Percentiles rank a stretch among this genome's conserved stretches.
These are phyloP conservation scores for Dactylella cylindrospora DNA, from an alignment of 2,329 filamentous ascomycete genomes.

Conservation along the genomic window DNA sequence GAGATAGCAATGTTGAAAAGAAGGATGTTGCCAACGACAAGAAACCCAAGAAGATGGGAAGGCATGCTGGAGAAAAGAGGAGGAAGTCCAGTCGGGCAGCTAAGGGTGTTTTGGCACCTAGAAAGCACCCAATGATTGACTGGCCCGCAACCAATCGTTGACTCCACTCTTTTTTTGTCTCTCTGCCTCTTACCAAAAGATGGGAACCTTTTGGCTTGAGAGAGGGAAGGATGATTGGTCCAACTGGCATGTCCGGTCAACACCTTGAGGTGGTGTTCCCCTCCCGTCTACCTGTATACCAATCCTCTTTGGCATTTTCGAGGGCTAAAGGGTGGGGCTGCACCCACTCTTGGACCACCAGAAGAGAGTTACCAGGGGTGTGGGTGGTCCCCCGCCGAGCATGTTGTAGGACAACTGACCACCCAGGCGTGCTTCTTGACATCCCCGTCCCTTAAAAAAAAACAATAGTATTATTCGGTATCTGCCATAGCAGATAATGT, in stretches of 20 bases:
- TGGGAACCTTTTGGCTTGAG: slow-evolving; percentile 38
- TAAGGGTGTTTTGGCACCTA: slow-evolving; percentile 25
- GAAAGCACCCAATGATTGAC: slow-evolving; percentile 37
- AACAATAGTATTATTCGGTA: no score
- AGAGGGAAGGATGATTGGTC: slow-evolving; percentile 26
- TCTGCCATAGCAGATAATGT: no score
- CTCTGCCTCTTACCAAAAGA: slow-evolving; percentile 40
- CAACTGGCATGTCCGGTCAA: slow-evolving; percentile 10
- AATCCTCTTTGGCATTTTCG: slow-evolving; percentile 28
- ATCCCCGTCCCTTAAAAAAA: no score
- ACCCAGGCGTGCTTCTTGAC: no score
- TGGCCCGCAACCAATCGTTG: slow-evolving; percentile 42
- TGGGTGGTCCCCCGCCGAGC: no score
- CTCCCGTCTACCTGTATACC: slow-evolving; percentile 27
- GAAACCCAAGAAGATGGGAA: slow-evolving; percentile 41
- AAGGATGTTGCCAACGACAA: slow-evolving; percentile 32
- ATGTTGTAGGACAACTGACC: no score
- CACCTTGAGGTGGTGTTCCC: no score
- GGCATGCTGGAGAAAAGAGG: slow-evolving; percentile 31
- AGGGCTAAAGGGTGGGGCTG: slow-evolving; percentile 35
- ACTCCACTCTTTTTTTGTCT: slow-evolving; percentile 36
- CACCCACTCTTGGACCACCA: slow-evolving; percentile 28
- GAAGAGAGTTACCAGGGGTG: slow-evolving; percentile 37
- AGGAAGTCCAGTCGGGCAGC: slow-evolving; percentile 26
- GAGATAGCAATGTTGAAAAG: slow-evolving; percentile 31